phyloP scores from a whole-genome alignment of 768 basidiomycete species.

The Tricholomella constricta region DNA sequence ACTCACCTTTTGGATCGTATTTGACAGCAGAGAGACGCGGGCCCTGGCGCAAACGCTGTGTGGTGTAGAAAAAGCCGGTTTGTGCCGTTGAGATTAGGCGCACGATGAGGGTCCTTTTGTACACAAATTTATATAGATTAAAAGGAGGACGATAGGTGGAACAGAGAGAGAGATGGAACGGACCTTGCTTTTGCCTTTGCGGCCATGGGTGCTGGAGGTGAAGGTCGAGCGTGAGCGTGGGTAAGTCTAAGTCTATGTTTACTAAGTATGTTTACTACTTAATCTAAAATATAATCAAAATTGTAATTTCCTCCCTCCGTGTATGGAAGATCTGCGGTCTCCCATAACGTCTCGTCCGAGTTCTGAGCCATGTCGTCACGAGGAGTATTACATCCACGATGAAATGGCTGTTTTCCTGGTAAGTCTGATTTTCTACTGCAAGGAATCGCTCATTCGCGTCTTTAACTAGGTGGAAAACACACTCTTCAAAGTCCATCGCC shows the following conservation, averaged over 20 bases:
- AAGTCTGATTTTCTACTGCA: neutral
- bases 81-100: conserved; percentile 89
- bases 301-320: too few species aligned
- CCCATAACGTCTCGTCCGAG: too few species aligned
- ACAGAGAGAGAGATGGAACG: neutral
- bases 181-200: conserved; percentile 67
- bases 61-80: conserved; percentile 91
- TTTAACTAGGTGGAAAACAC: conserved; percentile 33
- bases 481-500: conserved; percentile 26
- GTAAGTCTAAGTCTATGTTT: too few species aligned
- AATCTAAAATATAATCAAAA: too few species aligned
- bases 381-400: conserved; percentile 6
- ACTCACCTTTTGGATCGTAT: conserved; percentile 83
- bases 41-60: conserved; percentile 69
- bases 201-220: conserved; percentile 45
- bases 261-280: too few species aligned
- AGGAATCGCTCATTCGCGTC: neutral
- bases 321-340: too few species aligned
- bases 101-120: conserved; percentile 75
- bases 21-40: conserved; percentile 89
- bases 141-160: neutral
- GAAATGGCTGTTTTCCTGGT: conserved; percentile 1
- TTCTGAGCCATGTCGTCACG: neutral
- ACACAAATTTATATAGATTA: too few species aligned
- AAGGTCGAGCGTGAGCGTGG: neutral